Evolutionary conservation across 169 alveolate genomes (phyloP).

Genomic region (Plasmodium falciparum): DNA sequence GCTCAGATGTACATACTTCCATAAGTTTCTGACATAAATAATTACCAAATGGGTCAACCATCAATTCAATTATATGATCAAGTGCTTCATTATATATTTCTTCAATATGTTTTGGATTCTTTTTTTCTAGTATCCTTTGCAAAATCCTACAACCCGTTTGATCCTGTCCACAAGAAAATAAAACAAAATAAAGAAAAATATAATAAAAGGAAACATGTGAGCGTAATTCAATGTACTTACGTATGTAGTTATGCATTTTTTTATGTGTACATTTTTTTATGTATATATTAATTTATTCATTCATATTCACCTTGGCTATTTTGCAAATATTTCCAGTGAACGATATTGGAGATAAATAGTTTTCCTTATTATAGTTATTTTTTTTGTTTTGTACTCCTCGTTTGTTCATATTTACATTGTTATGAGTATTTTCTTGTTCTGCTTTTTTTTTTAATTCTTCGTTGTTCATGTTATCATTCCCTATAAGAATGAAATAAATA

Average conservation of each 20-base stretch:
- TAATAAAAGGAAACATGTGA: neutral
- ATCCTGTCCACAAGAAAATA: conserved; percentile 76
- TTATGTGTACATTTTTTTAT: neutral
- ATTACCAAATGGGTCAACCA: conserved; percentile 95
- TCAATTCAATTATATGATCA: conserved; percentile 86
- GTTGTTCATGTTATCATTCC: neutral
- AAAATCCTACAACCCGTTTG: conserved; percentile 92
- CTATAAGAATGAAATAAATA: neutral
- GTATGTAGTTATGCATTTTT: no score
- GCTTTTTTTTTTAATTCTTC: conserved; percentile 7
- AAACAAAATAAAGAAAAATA: neutral
- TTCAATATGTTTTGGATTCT: conserved; percentile 79
- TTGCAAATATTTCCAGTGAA: conserved; percentile 36
- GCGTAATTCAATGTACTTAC: neutral
- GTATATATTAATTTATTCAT: no score
- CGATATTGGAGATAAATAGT: neutral
- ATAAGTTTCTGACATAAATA: conserved; percentile 94
- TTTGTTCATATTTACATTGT: conserved; percentile 1
- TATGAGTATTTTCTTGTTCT: conserved; percentile 3
- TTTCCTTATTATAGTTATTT: neutral
- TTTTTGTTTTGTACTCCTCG: conserved; percentile 4
- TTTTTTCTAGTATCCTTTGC: conserved; percentile 89
- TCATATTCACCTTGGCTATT: conserved; percentile 33
- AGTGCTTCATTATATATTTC: conserved; percentile 85
- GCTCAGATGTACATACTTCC: conserved; percentile 85